Conservation (phyloP, 345 rosid species). For the Citrus inodora region DNA sequence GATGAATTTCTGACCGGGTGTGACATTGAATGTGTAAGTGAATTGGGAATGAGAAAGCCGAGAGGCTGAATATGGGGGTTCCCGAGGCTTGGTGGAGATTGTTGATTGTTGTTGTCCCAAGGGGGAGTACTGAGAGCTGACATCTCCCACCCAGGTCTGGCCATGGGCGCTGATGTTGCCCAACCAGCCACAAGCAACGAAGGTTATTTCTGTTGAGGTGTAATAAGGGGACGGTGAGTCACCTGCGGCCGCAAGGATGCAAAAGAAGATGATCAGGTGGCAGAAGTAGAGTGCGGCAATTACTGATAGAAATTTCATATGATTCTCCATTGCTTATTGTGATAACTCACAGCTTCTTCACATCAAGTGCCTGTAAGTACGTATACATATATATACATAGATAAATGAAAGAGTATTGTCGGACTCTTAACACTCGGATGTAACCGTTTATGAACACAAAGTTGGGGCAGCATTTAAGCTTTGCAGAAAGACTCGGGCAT, state of each 20-base stretch:
- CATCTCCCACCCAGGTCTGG: neutral
- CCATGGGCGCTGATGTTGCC: neutral
- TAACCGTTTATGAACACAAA: too few species aligned
- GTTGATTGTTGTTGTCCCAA: neutral
- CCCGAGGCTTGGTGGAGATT: too few species aligned
- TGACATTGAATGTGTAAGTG: conserved; percentile 8
- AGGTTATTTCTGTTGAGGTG: neutral
- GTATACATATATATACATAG: too few species aligned
- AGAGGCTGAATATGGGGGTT: neutral
- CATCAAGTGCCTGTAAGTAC: too few species aligned
- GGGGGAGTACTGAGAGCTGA: neutral
- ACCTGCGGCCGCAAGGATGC: neutral
- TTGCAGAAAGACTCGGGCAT: too few species aligned
- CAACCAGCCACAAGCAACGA: neutral
- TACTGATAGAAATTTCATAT: neutral
- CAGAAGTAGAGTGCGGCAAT: neutral
- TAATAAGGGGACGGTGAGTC: neutral
- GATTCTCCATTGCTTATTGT: neutral
- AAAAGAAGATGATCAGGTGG: neutral
- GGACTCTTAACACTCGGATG: too few species aligned
- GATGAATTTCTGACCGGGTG: conserved; percentile 18
- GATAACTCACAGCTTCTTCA: too few species aligned
- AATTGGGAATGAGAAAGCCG: neutral
- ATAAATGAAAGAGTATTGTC: too few species aligned
- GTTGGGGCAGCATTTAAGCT: too few species aligned